Conservation (phyloP, 179 eudicot species). For the Monotropa hypopitys region DNA sequence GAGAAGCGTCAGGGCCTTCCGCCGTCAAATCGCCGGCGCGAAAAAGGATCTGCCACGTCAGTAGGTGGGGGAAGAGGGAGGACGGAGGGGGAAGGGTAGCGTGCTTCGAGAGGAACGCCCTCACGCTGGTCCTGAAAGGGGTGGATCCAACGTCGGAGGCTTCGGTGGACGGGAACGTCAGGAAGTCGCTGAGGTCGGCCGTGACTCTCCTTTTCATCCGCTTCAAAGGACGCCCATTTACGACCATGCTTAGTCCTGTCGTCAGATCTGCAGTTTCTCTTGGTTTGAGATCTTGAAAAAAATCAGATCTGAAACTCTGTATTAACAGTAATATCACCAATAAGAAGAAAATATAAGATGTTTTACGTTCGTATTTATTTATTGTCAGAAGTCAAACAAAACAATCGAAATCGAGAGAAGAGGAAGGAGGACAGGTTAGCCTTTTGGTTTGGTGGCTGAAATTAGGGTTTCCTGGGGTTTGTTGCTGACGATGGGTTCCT, state of each 20-base stretch:
- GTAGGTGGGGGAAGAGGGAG: conserved; percentile 49
- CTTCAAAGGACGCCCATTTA: conserved; percentile 65
- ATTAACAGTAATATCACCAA: background rate
- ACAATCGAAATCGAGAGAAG: background rate
- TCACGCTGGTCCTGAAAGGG: conserved; percentile 49
- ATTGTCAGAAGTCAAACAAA: background rate
- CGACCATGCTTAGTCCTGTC: conserved; percentile 38
- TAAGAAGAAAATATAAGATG: background rate
- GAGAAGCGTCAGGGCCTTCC: conserved; percentile 18
- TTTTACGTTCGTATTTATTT: background rate
- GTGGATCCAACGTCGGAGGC: conserved; percentile 17
- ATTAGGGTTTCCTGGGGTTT: conserved; percentile 6
- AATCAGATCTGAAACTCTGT: background rate
- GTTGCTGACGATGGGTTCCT: background rate
- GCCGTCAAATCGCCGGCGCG: conserved; percentile 41
- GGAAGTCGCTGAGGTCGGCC: conserved; percentile 60
- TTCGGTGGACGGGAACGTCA: conserved; percentile 39
- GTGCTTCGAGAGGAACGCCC: conserved; percentile 44
- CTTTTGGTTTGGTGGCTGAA: conserved; percentile 5
- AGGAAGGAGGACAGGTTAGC: background rate
- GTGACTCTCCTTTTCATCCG: conserved; percentile 64
- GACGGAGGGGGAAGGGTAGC: conserved; percentile 55
- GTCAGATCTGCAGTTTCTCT: background rate
- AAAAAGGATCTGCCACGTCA: conserved; percentile 68
- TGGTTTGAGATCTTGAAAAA: background rate